Base-by-base conservation (phyloP, 2,329 filamentous ascomycete genomes). In the Fusarium sp. region DNA sequence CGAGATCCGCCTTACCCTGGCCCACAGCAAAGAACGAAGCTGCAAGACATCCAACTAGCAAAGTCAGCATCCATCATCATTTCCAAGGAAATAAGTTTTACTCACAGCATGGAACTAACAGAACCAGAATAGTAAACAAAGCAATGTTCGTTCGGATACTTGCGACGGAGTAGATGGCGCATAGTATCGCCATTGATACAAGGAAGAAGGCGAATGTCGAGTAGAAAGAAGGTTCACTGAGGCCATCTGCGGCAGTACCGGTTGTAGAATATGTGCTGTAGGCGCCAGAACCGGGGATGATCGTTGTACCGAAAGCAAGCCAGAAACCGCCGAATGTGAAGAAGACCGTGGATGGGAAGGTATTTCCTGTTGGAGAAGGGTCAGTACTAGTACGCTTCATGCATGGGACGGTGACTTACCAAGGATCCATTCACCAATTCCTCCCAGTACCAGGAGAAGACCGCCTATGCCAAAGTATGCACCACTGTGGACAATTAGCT, bases 71-170 rank as follows among this genome's bases (percentile, higher is more conserved):
- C 10, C 10, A 1, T 4, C 4, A 1, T 12, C 9, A 17, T 11
- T 8, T 3, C 5, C 0, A 11, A 21, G 3, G 3, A 3, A n/a
- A 15, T 6, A 1, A 2, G 7, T 6, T 7, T 7, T 2, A 57
- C 75, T 72, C 68, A 76, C 75, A 76, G 63, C 62, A 69, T 17
- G 75, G 69, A 12, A 86, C 75, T 2, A 92, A 83, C 0, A 81
- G 77, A 90, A 91, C 71, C 91, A 89, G 30, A 85, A 66, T 62
- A 88, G 83, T 75, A 90, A 90, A 54, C 6, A 61, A 12, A 68
- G 86, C 79, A 7, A 90, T 50, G 70, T 92, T 92, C 19, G 89
- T 91, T 28, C 89, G 86, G 11, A 91, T 79, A 9, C 88, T 83
- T 72, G 87, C 88, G 69, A 92, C 80, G 39, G 89, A 77, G 77